Conservation (phyloP, 129 eudicot genomes). For the Smallanthus sonchifolius region DNA sequence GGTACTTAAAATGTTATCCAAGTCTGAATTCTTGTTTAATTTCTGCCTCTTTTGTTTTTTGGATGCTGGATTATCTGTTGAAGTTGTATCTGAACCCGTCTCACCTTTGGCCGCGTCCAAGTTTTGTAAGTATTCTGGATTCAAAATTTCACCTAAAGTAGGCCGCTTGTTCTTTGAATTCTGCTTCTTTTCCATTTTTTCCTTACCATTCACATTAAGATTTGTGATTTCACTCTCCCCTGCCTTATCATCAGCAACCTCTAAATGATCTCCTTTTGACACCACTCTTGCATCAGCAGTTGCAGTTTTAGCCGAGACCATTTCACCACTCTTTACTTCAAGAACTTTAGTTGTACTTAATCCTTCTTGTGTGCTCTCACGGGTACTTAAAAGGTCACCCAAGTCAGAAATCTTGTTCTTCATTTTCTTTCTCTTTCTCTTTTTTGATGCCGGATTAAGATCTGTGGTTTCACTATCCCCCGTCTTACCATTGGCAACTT, state of each 20-base stretch:
- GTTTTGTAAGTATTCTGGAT: neutral
- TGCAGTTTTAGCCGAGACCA: neutral
- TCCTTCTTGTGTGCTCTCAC: neutral
- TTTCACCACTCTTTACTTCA: neutral
- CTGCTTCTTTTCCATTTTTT: neutral
- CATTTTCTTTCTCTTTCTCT: constrained; percentile 2
- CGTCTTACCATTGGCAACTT: neutral
- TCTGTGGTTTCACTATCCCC: constrained; percentile 11
- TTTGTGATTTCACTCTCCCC: neutral
- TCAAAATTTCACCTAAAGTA: constrained; percentile 5
- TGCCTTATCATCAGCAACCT: neutral
- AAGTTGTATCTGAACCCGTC: constrained; percentile 10
- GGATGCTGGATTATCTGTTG: neutral
- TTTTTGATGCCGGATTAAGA: neutral
- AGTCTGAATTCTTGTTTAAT: constrained; percentile 2
- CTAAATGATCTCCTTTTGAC: neutral
- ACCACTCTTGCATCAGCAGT: neutral
- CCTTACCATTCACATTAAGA: neutral
- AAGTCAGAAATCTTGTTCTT: constrained; percentile 5
- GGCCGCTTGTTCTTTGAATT: neutral
- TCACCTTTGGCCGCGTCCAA: constrained; percentile 9
- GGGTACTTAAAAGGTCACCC: constrained; percentile 8
- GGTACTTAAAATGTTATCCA: constrained; percentile 10
- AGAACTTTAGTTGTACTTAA: neutral
- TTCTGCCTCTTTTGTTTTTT: constrained; percentile 11